A percentile compares a stretch with the other conserved stretches of the same genome.
phyloP scores from a whole-genome alignment of 352 stramenopile species.

The Peronospora farinosa region DNA sequence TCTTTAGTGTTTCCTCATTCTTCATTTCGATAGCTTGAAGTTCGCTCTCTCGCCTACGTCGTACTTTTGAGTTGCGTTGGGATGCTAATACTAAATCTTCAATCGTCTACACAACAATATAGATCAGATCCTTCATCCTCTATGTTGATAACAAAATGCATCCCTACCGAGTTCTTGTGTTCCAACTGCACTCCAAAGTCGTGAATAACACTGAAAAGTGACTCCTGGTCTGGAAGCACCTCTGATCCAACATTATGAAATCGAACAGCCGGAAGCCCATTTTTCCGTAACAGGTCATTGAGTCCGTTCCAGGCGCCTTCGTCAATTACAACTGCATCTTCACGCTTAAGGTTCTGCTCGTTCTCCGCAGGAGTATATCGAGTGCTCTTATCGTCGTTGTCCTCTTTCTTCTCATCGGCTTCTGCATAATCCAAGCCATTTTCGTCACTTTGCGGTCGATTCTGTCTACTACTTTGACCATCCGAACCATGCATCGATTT shows the following conservation, averaged over 20 bases:
- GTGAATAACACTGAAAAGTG: slow-evolving; percentile 55
- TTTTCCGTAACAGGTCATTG: slow-evolving; percentile 57
- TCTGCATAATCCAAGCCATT: slow-evolving; percentile 9
- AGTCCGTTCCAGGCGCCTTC: slow-evolving; percentile 39
- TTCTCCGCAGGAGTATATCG: not conserved
- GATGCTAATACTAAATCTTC: slow-evolving; percentile 70
- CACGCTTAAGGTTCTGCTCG: not conserved
- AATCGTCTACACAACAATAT: slow-evolving; percentile 43
- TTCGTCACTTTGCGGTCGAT: slow-evolving; percentile 3
- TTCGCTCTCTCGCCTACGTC: slow-evolving; percentile 40
- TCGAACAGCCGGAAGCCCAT: slow-evolving; percentile 41
- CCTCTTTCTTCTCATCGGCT: slow-evolving; percentile 23
- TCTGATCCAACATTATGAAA: slow-evolving; percentile 26
- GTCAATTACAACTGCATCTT: slow-evolving; percentile 7
- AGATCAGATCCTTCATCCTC: slow-evolving; percentile 6
- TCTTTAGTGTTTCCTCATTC: slow-evolving; percentile 32
- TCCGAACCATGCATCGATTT: not conserved
- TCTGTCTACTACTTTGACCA: slow-evolving; percentile 3
- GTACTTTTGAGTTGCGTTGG: slow-evolving; percentile 50
- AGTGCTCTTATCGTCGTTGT: slow-evolving; percentile 3
- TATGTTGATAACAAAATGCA: not conserved
- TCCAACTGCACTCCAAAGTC: slow-evolving; percentile 56
- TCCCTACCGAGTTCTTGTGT: slow-evolving; percentile 59
- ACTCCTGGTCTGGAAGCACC: slow-evolving; percentile 36
- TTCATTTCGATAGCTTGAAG: slow-evolving; percentile 47